Conservation (phyloP, 2,329 filamentous ascomycete genomes). For the Paecilomyces sp. region DNA sequence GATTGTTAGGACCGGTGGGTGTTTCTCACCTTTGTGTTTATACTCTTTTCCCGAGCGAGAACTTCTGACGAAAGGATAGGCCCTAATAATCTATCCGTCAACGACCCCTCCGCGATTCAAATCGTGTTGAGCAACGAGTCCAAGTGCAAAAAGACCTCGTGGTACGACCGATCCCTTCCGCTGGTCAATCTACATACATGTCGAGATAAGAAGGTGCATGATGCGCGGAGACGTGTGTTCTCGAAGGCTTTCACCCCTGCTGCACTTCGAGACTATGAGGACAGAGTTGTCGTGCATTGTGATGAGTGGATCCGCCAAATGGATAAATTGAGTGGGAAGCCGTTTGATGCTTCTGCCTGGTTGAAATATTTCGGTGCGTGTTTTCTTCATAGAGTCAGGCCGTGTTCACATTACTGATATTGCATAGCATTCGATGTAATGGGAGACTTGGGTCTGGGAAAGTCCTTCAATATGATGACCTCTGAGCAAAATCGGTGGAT, state of each 20-base stretch:
- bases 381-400: neutral
- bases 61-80: neutral
- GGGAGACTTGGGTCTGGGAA: neutral
- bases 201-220: neutral
- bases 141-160: neutral
- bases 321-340: neutral
- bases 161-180: neutral
- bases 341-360: neutral
- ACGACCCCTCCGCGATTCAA: neutral
- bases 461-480: neutral
- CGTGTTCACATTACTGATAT: neutral
- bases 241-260: neutral
- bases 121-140: neutral
- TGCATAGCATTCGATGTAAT: neutral
- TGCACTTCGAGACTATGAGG: neutral
- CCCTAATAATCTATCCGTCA: neutral
- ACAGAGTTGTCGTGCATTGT: neutral
- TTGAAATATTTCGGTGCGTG: neutral
- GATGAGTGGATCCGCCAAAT: neutral
- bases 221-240: neutral
- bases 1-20: neutral
- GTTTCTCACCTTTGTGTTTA: neutral
- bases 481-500: neutral
- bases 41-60: neutral
- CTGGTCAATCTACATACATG: neutral